A percentile compares a stretch with the other conserved stretches of the same genome.
Evolutionary conservation across 2,329 filamentous ascomycete genomes (phyloP).

Genomic region (Elsinoe necatrix): DNA sequence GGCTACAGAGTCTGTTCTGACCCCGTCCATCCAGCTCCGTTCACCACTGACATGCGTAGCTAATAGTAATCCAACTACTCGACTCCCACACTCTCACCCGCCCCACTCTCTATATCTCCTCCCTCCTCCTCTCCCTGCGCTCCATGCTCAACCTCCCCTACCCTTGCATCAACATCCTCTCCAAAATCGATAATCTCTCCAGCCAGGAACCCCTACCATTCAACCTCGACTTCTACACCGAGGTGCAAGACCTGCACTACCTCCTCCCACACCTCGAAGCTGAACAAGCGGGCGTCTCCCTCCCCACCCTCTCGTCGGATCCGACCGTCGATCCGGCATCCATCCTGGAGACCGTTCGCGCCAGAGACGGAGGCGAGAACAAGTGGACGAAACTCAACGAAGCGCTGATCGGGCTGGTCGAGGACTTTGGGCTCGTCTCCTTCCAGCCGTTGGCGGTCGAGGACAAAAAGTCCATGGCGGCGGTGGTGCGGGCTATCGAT

Average conservation of each 20-base stretch:
- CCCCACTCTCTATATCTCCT: slow-evolving; percentile 90
- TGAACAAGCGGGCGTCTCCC: slow-evolving; percentile 52
- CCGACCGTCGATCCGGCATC: slow-evolving; percentile 19
- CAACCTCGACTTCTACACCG: slow-evolving; percentile 94
- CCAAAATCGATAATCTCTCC: slow-evolving; percentile 92
- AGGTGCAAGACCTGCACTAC: slow-evolving; percentile 86
- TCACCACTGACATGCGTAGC: slow-evolving; percentile 44
- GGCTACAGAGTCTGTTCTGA: slow-evolving; percentile 69
- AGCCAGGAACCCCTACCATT: slow-evolving; percentile 66
- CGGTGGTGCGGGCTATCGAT: slow-evolving; percentile 79
- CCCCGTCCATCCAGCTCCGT: not conserved
- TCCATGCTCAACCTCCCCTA: slow-evolving; percentile 99
- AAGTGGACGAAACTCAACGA: slow-evolving; percentile 82
- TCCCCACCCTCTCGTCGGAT: slow-evolving; percentile 26
- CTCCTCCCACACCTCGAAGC: slow-evolving; percentile 70
- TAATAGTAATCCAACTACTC: slow-evolving; percentile 86
- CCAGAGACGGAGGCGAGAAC: slow-evolving; percentile 36
- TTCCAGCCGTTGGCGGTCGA: slow-evolving; percentile 95
- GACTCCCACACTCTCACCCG: slow-evolving; percentile 91
- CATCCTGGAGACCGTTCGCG: slow-evolving; percentile 5
- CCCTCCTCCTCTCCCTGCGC: slow-evolving; percentile 81
- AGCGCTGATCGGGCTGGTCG: slow-evolving; percentile 77
- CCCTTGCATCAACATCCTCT: slow-evolving; percentile 89
- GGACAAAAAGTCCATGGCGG: slow-evolving; percentile 96
- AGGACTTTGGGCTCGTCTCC: slow-evolving; percentile 79